phyloP scores from a whole-genome alignment of 441 rosid genomes.

The Pelargonium fulgidum region DNA sequence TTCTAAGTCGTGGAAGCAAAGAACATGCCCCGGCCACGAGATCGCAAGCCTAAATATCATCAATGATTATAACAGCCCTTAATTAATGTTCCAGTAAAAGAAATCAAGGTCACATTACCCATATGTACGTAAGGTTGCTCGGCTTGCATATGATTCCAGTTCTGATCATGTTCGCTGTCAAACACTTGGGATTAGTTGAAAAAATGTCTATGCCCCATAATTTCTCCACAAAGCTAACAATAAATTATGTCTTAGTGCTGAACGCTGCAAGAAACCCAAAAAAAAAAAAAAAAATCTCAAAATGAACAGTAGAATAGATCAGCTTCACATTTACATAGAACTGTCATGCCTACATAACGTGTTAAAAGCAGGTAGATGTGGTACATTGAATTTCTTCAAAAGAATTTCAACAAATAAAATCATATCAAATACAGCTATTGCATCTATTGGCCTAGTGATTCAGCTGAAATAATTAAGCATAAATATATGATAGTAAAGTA shows the following conservation, averaged over 20 bases:
- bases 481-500: not conserved
- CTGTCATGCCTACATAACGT: not conserved
- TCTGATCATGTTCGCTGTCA: slow-evolving; percentile 57
- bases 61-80: not conserved
- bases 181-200: slow-evolving; percentile 44
- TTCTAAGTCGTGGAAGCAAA: not conserved
- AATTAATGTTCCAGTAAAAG: slow-evolving; percentile 18
- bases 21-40: no score
- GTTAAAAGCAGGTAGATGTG: not conserved
- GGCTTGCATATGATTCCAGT: slow-evolving; percentile 50
- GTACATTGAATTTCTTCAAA: no score
- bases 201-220: slow-evolving; percentile 67
- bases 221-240: not conserved
- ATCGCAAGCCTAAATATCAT: no score
- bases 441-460: not conserved
- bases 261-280: not conserved
- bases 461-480: not conserved
- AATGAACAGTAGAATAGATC: slow-evolving; percentile 6
- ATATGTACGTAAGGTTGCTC: slow-evolving; percentile 46
- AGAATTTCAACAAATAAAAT: no score
- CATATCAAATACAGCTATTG: not conserved
- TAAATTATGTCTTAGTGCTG: not conserved
- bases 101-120: slow-evolving; percentile 37
- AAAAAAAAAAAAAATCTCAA: slow-evolving; percentile 24
- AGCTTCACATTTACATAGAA: not conserved